Evolutionary conservation across 2,329 filamentous ascomycete genomes (phyloP).

Genomic region (Aureobasidium musti): DNA sequence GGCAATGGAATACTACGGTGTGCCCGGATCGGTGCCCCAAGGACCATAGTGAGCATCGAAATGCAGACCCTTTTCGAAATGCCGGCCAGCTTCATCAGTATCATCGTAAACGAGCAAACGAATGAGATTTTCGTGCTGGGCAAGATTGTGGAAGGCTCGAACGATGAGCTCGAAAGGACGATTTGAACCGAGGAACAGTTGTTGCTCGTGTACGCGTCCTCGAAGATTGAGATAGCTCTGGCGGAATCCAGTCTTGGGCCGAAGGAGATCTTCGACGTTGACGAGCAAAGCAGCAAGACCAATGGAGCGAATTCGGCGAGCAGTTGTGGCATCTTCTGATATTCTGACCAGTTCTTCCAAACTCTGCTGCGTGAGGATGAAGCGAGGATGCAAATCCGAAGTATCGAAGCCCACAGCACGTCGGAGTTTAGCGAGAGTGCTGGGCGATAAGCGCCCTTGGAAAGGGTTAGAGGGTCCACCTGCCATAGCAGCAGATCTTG

Average conservation of each 20-base stretch:
- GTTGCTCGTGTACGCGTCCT: neutral
- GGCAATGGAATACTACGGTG: neutral
- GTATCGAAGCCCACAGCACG: neutral
- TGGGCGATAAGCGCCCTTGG: neutral
- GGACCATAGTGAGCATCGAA: neutral
- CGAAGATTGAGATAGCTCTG: neutral
- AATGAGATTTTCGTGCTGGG: neutral
- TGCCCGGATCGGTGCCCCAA: neutral
- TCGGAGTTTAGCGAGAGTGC: neutral
- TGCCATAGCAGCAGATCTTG: too few relatives aligned
- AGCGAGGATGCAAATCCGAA: neutral
- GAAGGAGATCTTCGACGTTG: neutral
- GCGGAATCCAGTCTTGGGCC: neutral
- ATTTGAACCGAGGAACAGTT: neutral
- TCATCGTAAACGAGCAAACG: neutral
- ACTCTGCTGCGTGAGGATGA: neutral
- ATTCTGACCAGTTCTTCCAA: neutral
- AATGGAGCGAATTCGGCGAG: neutral
- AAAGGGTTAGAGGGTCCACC: too few relatives aligned
- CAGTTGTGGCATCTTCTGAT: neutral
- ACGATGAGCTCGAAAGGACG: neutral
- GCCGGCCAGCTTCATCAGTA: neutral
- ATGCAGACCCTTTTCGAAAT: neutral
- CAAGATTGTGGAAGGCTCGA: neutral
- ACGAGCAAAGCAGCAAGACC: neutral